These are phyloP conservation scores for Didymella keratinophila DNA, from an alignment of 2,329 filamentous ascomycete species.

Conservation along the genomic window DNA sequence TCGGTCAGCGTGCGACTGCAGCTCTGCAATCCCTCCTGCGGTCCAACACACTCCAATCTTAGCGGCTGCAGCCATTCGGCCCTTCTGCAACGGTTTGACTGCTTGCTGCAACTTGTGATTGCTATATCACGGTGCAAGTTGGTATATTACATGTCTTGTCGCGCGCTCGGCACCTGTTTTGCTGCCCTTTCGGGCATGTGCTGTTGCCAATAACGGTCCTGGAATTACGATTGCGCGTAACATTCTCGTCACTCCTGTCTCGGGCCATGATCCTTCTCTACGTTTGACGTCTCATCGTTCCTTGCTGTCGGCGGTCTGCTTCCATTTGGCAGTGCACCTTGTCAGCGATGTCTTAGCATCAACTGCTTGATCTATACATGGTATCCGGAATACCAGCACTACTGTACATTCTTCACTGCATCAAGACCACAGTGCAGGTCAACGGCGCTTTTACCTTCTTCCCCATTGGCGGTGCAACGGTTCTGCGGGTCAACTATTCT, in stretches of 20 bases:
- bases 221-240: neutral
- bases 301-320: neutral
- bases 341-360: neutral
- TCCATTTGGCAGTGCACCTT: neutral
- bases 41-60: slow-evolving; percentile 2
- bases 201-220: neutral
- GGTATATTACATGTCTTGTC: slow-evolving; percentile 4
- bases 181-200: neutral
- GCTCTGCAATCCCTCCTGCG: slow-evolving; percentile 1
- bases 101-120: neutral
- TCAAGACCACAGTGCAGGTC: slow-evolving; percentile 20
- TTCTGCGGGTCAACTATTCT: slow-evolving; percentile 14
- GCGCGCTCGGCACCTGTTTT: neutral
- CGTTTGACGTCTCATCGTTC: neutral
- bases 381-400: slow-evolving; percentile 24
- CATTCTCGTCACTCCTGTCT: neutral
- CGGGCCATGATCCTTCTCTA: neutral
- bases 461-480: slow-evolving; percentile 8
- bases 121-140: slow-evolving; percentile 6
- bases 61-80: slow-evolving; percentile 10
- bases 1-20: slow-evolving; percentile 5
- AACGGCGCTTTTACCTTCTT: slow-evolving; percentile 5
- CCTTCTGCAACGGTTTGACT: slow-evolving; percentile 9
- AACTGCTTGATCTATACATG: slow-evolving; percentile 6
- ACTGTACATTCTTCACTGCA: slow-evolving; percentile 16